These are phyloP conservation scores for Stemphylium lycopersici DNA, from an alignment of 2,329 filamentous ascomycete species.

Conservation along the genomic window DNA sequence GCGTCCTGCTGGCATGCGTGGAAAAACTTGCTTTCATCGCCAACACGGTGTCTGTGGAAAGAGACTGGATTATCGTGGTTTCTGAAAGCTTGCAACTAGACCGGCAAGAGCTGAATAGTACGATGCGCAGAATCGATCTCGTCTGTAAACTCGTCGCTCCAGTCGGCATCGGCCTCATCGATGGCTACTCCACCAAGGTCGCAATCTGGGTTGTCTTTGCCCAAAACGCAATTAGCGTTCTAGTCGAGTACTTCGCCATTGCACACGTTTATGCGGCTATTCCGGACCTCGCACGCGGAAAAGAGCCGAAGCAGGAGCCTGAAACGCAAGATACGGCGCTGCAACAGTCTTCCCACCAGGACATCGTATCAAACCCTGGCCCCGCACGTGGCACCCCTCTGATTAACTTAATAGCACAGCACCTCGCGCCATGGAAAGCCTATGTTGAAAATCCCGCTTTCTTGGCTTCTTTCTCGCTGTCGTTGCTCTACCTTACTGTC, in stretches of 20 bases:
- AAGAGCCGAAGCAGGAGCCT: conserved; percentile 10
- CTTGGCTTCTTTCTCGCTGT: conserved; percentile 64
- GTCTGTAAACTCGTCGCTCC: conserved; percentile 64
- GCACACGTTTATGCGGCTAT: conserved; percentile 48
- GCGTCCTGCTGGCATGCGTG: conserved; percentile 65
- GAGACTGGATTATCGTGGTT: conserved; percentile 70
- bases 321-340: conserved; percentile 11
- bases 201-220: conserved; percentile 59
- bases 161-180: conserved; percentile 58
- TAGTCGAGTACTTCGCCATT: conserved; percentile 62
- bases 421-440: conserved; percentile 32
- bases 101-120: conserved; percentile 58
- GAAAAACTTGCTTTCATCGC: conserved; percentile 71
- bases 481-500: conserved; percentile 65
- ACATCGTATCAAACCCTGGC: conserved; percentile 8
- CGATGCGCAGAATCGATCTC: conserved; percentile 66
- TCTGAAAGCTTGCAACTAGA: conserved; percentile 45
- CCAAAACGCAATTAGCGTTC: conserved; percentile 58
- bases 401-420: conserved; percentile 6
- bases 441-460: conserved; percentile 64
- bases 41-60: conserved; percentile 72
- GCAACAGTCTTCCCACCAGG: conserved; percentile 9
- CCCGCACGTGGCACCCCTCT: neutral
- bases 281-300: conserved; percentile 33
- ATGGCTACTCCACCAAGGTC: conserved; percentile 54